A percentile compares a stretch with the other conserved stretches of the same genome.
These are phyloP conservation scores for Pistacia atlantica DNA, from an alignment of 345 rosid genomes.

Conservation along the genomic window DNA sequence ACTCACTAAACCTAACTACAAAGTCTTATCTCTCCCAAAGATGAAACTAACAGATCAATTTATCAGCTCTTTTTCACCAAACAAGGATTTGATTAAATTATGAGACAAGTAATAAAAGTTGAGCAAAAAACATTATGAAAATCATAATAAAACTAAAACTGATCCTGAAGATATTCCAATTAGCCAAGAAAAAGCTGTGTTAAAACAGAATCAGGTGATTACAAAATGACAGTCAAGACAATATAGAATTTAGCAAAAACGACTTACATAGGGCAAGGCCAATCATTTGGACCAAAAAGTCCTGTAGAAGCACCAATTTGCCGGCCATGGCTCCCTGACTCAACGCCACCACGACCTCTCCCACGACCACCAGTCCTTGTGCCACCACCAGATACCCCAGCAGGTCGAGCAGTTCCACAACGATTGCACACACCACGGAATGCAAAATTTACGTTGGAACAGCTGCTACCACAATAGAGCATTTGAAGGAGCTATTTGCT, in stretches of 20 bases:
- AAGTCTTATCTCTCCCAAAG: neutral
- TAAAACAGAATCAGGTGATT: neutral
- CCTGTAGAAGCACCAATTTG: constrained; percentile 64
- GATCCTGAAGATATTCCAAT: neutral
- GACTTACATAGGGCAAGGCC: constrained; percentile 99
- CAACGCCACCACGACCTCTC: constrained; percentile 70
- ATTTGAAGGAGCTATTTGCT: constrained; percentile 27
- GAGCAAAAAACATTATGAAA: neutral
- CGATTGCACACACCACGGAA: constrained; percentile 98
- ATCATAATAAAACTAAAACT: neutral
- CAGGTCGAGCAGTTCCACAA: constrained; percentile 94
- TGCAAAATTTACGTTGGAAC: constrained; percentile 94
- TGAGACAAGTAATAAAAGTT: too few species aligned
- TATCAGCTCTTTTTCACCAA: neutral
- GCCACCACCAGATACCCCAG: constrained; percentile 79
- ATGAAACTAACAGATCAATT: constrained; percentile 6
- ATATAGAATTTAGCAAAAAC: constrained; percentile 9
- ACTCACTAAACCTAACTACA: neutral
- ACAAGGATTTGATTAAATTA: neutral
- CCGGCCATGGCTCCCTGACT: constrained; percentile 51
- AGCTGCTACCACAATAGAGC: constrained; percentile 58
- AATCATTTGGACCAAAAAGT: constrained; percentile 98
- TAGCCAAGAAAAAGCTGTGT: neutral
- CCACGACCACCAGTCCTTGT: constrained; percentile 83
- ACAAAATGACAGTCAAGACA: neutral